These are phyloP conservation scores for Uromyces viciae-fabae DNA, from an alignment of 1,284 basidiomycete genomes.

Conservation along the genomic window DNA sequence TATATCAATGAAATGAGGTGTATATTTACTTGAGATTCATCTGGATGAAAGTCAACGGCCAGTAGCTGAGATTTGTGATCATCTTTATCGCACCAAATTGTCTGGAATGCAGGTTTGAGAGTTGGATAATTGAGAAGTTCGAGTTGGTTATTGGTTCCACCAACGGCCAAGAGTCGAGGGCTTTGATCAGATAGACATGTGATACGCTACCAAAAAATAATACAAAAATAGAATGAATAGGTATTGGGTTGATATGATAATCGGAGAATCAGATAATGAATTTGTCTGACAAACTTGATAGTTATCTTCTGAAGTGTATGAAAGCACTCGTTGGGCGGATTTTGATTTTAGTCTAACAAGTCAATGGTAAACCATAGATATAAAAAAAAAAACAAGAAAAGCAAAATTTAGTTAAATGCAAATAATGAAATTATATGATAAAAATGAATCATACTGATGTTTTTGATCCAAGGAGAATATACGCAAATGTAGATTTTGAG, in stretches of 20 bases:
- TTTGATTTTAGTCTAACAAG: slow-evolving; percentile 23
- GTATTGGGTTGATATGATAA: background rate
- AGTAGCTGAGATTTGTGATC: slow-evolving; percentile 10
- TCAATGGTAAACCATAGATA: slow-evolving; percentile 26
- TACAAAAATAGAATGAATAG: background rate
- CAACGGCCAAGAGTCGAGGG: slow-evolving; percentile 31
- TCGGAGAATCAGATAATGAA: background rate
- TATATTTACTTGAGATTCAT: slow-evolving; percentile 6
- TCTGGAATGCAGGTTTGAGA: slow-evolving; percentile 14
- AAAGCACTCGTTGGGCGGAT: slow-evolving; percentile 7
- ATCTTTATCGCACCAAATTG: slow-evolving; percentile 7
- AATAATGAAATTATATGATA: too few species aligned
- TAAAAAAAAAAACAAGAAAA: background rate
- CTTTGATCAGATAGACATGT: slow-evolving; percentile 3
- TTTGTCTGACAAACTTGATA: background rate
- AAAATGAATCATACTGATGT: background rate
- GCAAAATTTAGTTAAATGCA: background rate
- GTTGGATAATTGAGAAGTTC: slow-evolving; percentile 27
- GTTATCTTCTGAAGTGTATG: background rate
- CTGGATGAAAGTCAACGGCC: slow-evolving; percentile 20
- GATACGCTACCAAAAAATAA: slow-evolving; percentile 10
- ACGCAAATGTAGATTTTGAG: slow-evolving; percentile 21
- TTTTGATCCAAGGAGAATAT: slow-evolving; percentile 25
- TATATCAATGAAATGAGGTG: too few species aligned
- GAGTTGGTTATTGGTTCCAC: slow-evolving; percentile 40